Percentiles rank a stretch among this genome's conserved stretches.
Evolutionary conservation across 495 filamentous ascomycete genomes (phyloP).

Genomic region (Cercophora sp.): DNA sequence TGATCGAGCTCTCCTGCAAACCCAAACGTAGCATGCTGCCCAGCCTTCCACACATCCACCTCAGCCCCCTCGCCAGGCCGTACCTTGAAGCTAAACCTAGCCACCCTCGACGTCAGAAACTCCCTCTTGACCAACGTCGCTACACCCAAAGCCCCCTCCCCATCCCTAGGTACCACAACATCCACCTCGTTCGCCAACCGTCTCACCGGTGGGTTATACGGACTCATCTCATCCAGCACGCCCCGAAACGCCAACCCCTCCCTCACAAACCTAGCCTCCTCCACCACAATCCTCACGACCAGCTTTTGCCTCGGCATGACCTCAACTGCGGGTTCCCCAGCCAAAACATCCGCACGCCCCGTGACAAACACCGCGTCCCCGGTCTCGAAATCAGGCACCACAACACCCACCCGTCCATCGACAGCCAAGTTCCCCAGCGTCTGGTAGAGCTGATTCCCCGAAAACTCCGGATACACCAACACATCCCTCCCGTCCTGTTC

Average conservation of each 20-base stretch:
- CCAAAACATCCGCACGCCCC: conserved; percentile 59
- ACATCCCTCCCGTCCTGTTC: conserved; percentile 32
- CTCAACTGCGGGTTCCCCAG: conserved; percentile 53
- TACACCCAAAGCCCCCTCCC: conserved; percentile 13
- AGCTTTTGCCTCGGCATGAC: conserved; percentile 67
- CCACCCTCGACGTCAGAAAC: conserved; percentile 59
- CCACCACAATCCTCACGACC: conserved; percentile 61
- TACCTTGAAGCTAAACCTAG: conserved; percentile 59
- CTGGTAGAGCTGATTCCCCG: conserved; percentile 78
- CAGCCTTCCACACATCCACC: conserved; percentile 51
- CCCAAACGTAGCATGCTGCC: conserved; percentile 71
- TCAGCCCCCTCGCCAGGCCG: conserved; percentile 14
- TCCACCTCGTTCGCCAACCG: conserved; percentile 26
- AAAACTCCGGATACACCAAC: conserved; percentile 74
- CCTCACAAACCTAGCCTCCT: conserved; percentile 56
- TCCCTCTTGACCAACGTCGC: conserved; percentile 54
- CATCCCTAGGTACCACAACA: background rate
- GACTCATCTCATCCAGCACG: conserved; percentile 51
- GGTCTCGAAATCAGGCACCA: conserved; percentile 66
- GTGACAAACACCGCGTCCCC: conserved; percentile 68
- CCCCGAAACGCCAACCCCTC: conserved; percentile 65
- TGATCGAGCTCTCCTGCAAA: conserved; percentile 61
- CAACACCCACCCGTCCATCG: conserved; percentile 60
- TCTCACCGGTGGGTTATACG: conserved; percentile 58
- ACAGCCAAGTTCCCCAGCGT: conserved; percentile 67